Evolutionary conservation across 208 protist genomes (phyloP).

Genomic region (Phytomonas francai): DNA sequence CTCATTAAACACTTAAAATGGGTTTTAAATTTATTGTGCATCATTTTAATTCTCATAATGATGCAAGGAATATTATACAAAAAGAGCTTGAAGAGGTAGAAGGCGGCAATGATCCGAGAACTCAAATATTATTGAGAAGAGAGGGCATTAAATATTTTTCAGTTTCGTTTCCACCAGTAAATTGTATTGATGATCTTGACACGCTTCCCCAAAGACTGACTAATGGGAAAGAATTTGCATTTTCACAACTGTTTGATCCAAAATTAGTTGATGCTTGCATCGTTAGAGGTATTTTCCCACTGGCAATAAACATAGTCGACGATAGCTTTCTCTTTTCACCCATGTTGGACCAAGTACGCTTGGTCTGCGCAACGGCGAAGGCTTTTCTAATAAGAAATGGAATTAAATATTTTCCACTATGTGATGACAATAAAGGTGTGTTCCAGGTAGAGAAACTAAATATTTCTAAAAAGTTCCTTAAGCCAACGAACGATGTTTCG

Average conservation of each 20-base stretch:
- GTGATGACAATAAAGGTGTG: constrained; percentile 20
- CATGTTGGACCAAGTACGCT: constrained; percentile 51
- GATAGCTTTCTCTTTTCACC: constrained; percentile 47
- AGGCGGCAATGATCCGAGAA: constrained; percentile 19
- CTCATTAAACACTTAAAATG: background rate
- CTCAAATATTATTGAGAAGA: constrained; percentile 17
- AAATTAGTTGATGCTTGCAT: constrained; percentile 50
- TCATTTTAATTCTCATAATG: background rate
- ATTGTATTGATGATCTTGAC: constrained; percentile 32
- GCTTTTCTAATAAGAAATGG: constrained; percentile 13
- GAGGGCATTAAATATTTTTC: constrained; percentile 24
- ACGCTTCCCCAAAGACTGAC: constrained; percentile 21
- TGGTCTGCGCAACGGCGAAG: constrained; percentile 27
- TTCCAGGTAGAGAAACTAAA: constrained; percentile 21
- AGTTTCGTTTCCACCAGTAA: constrained; percentile 20
- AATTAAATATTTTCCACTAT: constrained; percentile 30
- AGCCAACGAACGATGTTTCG: constrained; percentile 16
- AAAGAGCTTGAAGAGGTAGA: constrained; percentile 25
- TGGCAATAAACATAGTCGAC: constrained; percentile 22
- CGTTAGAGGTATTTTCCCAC: constrained; percentile 62
- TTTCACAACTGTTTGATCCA: constrained; percentile 61
- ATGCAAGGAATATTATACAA: background rate
- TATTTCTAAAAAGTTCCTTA: constrained; percentile 42
- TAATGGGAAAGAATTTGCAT: constrained; percentile 39
- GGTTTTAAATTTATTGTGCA: background rate